Percentiles rank a stretch among this genome's conserved stretches.
Evolutionary conservation across 192 early-diverging fungal species (phyloP).

Genomic region (Kickxella alabastrina): DNA sequence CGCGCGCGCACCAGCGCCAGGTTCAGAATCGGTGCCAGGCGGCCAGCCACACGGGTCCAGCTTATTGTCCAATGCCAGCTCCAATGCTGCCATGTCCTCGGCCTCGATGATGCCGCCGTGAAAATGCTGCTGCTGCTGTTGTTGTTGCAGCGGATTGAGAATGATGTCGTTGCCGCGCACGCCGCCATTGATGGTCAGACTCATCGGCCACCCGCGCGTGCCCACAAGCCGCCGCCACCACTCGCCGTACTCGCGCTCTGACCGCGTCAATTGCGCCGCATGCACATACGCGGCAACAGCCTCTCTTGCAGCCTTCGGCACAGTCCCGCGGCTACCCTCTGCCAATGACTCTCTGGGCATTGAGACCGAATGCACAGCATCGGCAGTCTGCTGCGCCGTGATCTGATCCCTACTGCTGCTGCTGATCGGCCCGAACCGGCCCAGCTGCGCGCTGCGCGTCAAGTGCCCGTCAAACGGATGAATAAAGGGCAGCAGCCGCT

Average conservation of each 20-base stretch:
- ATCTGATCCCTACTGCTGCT: slow-evolving; percentile 4
- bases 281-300: slow-evolving; percentile 14
- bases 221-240: slow-evolving; percentile 46
- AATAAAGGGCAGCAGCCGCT: slow-evolving; percentile 27
- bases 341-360: slow-evolving; percentile 10
- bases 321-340: slow-evolving; percentile 12
- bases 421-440: slow-evolving; percentile 32
- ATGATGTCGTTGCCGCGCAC: slow-evolving; percentile 31
- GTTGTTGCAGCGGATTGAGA: slow-evolving; percentile 22
- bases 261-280: slow-evolving; percentile 20
- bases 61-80: slow-evolving; percentile 20
- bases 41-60: slow-evolving; percentile 13
- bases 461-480: slow-evolving; percentile 48
- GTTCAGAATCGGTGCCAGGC: slow-evolving; percentile 5
- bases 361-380: slow-evolving; percentile 6
- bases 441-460: slow-evolving; percentile 24
- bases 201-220: slow-evolving; percentile 36
- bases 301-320: slow-evolving; percentile 15
- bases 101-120: slow-evolving; percentile 30
- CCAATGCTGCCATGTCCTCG: slow-evolving; percentile 43
- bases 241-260: slow-evolving; percentile 49
- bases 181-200: slow-evolving; percentile 30
- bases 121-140: not conserved
- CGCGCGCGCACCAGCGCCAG: slow-evolving; percentile 1
- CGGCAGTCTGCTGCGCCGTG: not conserved